Base-by-base conservation (phyloP, 148 eudicot genomes). In the Amaranthus hypochondriacus region DNA sequence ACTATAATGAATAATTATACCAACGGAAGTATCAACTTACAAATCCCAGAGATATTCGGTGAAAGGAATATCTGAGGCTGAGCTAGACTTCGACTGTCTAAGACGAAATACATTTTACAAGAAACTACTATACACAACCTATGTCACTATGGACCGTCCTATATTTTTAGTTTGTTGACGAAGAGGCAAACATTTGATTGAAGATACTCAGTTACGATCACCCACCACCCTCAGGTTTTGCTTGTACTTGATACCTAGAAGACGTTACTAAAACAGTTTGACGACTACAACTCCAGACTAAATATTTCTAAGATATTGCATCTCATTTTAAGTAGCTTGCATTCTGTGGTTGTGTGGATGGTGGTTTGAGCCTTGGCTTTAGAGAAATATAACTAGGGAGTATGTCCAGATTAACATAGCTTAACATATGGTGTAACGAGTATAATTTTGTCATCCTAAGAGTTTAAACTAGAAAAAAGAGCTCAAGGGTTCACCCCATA, bases 371-470 rank as follows among this genome's bases (percentile, higher is more conserved):
- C 18, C 18, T 18, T 18, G 18, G 18, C 18, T 18, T 18, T 18
- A 18, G 18, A 18, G 18, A 18, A 18, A 18, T 18, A 18, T 18
- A 18, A 18, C 18, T 18, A 18, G 18, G 18, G 18, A 18, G 18
- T 18, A 18, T 18, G 18, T 18, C 18, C 18, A 18, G 18, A 18
- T 18, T 18, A 18, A 18, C 18, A 18, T 18, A 18, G 18, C 18
- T 18, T 18, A 18, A 18, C 18, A 18, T 18, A 18, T 18, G 18
- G 18, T 18, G 18, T 18, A 18, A 18, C 18, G 18, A 18, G 18
- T n/a, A 62, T 7, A 73, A 9, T 39, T 39, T 73, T 62, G 55
- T 62, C 76, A 62, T 44, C 60, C 48, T 50, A 72, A 18, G 18
- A 18, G 18, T 18, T 18, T 18, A 18, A 18, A 18, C 18, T 53